A percentile compares a stretch with the other conserved stretches of the same genome.
phyloP scores from a whole-genome alignment of 257 asterid species.

The Solanum habrochaites region DNA sequence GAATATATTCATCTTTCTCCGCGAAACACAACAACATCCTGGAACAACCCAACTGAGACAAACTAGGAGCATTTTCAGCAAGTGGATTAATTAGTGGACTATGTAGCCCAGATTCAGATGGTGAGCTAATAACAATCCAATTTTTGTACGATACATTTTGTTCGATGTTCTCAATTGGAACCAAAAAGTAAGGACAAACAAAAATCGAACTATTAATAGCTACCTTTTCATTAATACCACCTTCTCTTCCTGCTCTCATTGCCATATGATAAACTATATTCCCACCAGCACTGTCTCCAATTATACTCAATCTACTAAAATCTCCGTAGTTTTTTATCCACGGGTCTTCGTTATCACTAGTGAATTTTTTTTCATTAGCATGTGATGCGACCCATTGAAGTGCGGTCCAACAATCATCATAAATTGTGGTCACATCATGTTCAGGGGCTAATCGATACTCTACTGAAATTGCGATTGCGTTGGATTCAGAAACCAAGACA shows the following conservation, averaged over 20 bases:
- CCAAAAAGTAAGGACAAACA: conserved; percentile 4
- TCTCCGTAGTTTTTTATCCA: conserved; percentile 8
- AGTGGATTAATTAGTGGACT: not conserved
- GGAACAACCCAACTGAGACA: not conserved
- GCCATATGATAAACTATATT: conserved; percentile 13
- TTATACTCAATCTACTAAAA: not conserved
- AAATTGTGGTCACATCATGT: conserved; percentile 10
- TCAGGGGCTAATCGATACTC: conserved; percentile 28
- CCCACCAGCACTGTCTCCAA: conserved; percentile 26
- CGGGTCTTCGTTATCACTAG: not conserved
- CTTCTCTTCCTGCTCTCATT: conserved; percentile 4
- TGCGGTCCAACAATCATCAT: conserved; percentile 19
- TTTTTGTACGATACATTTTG: not conserved
- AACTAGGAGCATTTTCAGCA: not conserved
- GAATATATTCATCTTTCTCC: conserved; percentile 12
- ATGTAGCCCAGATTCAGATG: not conserved
- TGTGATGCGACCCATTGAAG: conserved; percentile 15
- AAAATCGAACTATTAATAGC: conserved; percentile 2
- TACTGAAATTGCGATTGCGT: conserved; percentile 6
- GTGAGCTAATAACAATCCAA: not conserved
- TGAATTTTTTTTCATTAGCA: not conserved
- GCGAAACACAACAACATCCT: not conserved
- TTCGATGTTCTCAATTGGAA: not conserved
- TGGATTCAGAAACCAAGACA: not conserved
- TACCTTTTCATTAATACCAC: not conserved